phyloP scores from a whole-genome alignment of 495 filamentous ascomycete genomes.

The Elasticomyces elasticus region DNA sequence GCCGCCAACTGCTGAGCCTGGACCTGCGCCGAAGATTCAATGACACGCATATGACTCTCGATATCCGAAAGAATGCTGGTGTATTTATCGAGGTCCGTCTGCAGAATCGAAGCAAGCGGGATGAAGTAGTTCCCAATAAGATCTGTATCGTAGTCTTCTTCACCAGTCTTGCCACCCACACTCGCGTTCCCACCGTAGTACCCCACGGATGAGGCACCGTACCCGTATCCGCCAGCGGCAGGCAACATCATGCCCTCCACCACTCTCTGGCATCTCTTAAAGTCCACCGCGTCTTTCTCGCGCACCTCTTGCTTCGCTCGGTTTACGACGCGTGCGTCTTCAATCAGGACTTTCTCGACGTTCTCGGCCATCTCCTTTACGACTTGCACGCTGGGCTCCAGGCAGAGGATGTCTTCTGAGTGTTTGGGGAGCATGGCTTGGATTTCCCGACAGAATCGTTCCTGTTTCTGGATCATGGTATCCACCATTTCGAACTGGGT shows the following conservation, averaged over 20 bases:
- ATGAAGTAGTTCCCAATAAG: slow-evolving; percentile 66
- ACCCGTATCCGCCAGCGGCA: neutral
- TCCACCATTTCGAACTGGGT: slow-evolving; percentile 65
- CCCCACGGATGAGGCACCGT: neutral
- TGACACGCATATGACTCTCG: slow-evolving; percentile 66
- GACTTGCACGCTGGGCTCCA: slow-evolving; percentile 67
- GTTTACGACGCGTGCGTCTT: slow-evolving; percentile 63
- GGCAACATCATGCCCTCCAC: slow-evolving; percentile 45
- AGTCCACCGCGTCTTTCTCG: slow-evolving; percentile 60
- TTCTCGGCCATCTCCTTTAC: slow-evolving; percentile 61
- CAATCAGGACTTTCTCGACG: slow-evolving; percentile 59
- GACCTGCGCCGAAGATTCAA: slow-evolving; percentile 58
- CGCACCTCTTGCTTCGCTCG: slow-evolving; percentile 52
- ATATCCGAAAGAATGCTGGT: slow-evolving; percentile 66
- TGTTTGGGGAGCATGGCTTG: slow-evolving; percentile 56
- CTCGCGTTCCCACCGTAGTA: neutral
- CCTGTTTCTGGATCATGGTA: slow-evolving; percentile 58
- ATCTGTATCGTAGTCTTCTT: slow-evolving; percentile 49
- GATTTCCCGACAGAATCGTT: slow-evolving; percentile 45
- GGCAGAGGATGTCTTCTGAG: slow-evolving; percentile 49
- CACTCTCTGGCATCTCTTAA: slow-evolving; percentile 59
- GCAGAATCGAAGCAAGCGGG: slow-evolving; percentile 61
- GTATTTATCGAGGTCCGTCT: slow-evolving; percentile 53
- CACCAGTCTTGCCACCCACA: slow-evolving; percentile 13
- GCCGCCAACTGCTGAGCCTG: slow-evolving; percentile 54